Evolutionary conservation across 2,329 filamentous ascomycete genomes (phyloP).

Genomic region (Cercospora janseana): DNA sequence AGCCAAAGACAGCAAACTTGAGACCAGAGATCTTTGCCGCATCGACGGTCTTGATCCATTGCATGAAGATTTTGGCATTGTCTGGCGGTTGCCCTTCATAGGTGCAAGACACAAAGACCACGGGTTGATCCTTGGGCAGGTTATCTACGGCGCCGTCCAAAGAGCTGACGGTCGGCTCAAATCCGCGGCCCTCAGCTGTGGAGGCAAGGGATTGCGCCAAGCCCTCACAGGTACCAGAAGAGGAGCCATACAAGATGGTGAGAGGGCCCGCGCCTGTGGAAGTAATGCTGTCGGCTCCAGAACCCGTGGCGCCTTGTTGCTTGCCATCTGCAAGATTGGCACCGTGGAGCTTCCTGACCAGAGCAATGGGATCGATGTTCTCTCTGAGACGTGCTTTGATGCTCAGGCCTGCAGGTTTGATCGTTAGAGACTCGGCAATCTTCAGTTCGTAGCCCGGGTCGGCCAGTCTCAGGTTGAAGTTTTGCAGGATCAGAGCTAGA

Average conservation of each 20-base stretch:
- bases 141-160: slow-evolving; percentile 62
- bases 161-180: slow-evolving; percentile 53
- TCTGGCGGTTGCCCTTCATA: slow-evolving; percentile 75
- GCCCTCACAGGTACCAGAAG: slow-evolving; percentile 71
- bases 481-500: slow-evolving; percentile 60
- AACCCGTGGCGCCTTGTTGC: too few relatives aligned
- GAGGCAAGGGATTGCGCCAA: slow-evolving; percentile 63
- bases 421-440: slow-evolving; percentile 57
- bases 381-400: slow-evolving; percentile 59
- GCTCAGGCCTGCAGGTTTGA: slow-evolving; percentile 63
- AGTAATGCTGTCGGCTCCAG: too few relatives aligned
- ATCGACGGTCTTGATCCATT: slow-evolving; percentile 59
- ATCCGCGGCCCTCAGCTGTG: slow-evolving; percentile 60
- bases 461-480: slow-evolving; percentile 65
- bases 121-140: slow-evolving; percentile 59
- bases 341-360: slow-evolving; percentile 54
- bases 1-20: slow-evolving; percentile 68
- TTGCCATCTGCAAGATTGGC: slow-evolving; percentile 56
- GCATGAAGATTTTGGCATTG: slow-evolving; percentile 66
- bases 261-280: slow-evolving; percentile 50
- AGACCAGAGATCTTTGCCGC: slow-evolving; percentile 48
- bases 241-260: slow-evolving; percentile 70
- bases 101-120: slow-evolving; percentile 66
- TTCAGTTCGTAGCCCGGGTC: slow-evolving; percentile 60
- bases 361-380: slow-evolving; percentile 54